Base-by-base conservation (phyloP, 352 stramenopile species). In the Pythium dissimile region DNA sequence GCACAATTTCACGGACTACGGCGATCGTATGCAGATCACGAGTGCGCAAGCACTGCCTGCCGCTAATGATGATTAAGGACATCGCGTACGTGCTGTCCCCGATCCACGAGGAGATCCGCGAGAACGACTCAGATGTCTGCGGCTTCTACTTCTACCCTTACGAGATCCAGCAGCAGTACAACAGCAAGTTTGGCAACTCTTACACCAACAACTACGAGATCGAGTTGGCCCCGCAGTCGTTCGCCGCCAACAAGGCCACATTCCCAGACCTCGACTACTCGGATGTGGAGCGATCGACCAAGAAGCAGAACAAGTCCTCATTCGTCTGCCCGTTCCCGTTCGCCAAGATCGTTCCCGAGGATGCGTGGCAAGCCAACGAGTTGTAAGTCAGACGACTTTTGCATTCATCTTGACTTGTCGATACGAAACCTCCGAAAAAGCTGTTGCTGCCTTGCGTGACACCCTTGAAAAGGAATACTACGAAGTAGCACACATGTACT, bases 61-160 rank as follows among this genome's bases (percentile, higher is more conserved):
- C 75, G 20, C 80, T 77, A 16, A 67, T 89, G 64, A 60, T 78
- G 38, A 43, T 66, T 13, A 66, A 86, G 67, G 59, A 80, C 49
- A 77, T 89, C 47, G 75, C 75, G 58, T 81, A 84, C 61, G 60
- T 84, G 23, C 45, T 89, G 39, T 69, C 71, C 20, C 80, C 80
- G 0, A 64, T 86, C 26, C 65, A 72, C 2, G 71, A 76, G 26
- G 80, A 88, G 48, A 50, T 77, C 15, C 62, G 71, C 27, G 53
- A 69, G 57, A 86, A 89, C 58, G 77, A 88, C 63, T 69, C 71
- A 27, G 75, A 89, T 42, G 69, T 83, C 44, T 89, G 77, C 44
- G 80, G 80, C 41, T 85, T 81, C 59, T 89, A 89, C 69, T 83
- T 88, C 31, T 84, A 87, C 63, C 80, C 77, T 50, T 89, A 88